Conservation (phyloP, 1,284 basidiomycete genomes). For the Earliella scabrosa region DNA sequence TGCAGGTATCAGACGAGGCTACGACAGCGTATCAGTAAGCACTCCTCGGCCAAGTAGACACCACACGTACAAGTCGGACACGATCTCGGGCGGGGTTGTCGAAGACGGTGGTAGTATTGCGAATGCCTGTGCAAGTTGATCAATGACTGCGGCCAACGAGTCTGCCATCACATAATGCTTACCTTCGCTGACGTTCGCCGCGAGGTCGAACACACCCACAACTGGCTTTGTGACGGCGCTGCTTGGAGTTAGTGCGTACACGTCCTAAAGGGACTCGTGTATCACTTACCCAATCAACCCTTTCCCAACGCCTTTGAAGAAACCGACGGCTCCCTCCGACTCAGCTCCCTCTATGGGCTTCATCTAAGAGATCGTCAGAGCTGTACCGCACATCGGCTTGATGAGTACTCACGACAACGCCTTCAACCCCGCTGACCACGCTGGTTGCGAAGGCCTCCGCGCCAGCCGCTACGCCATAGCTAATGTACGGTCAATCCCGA, state of each 20-base stretch:
- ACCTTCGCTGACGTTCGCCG: constrained; percentile 96
- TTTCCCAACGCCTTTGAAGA: constrained; percentile 98
- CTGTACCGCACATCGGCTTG: background rate
- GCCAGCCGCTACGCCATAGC: constrained; percentile 93
- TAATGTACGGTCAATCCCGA: constrained; percentile 35
- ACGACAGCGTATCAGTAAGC: constrained; percentile 5
- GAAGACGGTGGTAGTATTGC: constrained; percentile 98
- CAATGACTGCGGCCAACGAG: background rate
- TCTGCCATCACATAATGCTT: constrained; percentile 7
- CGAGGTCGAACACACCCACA: constrained; percentile 95
- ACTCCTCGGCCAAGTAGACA: background rate
- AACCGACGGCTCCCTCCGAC: constrained; percentile 91
- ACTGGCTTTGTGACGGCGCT: constrained; percentile 96
- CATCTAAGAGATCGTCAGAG: constrained; percentile 43
- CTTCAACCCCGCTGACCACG: constrained; percentile 95
- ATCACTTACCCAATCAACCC: constrained; percentile 87
- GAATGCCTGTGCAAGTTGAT: constrained; percentile 63
- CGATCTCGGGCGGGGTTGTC: constrained; percentile 93
- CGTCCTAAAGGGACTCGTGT: background rate
- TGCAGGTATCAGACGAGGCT: constrained; percentile 86
- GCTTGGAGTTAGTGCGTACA: constrained; percentile 17
- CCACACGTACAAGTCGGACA: constrained; percentile 68
- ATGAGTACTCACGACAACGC: constrained; percentile 75
- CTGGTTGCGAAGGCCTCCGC: constrained; percentile 94
- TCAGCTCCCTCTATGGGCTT: constrained; percentile 98